These are phyloP conservation scores for Leccinum barrowsii DNA, from an alignment of 768 basidiomycete genomes.

Conservation along the genomic window DNA sequence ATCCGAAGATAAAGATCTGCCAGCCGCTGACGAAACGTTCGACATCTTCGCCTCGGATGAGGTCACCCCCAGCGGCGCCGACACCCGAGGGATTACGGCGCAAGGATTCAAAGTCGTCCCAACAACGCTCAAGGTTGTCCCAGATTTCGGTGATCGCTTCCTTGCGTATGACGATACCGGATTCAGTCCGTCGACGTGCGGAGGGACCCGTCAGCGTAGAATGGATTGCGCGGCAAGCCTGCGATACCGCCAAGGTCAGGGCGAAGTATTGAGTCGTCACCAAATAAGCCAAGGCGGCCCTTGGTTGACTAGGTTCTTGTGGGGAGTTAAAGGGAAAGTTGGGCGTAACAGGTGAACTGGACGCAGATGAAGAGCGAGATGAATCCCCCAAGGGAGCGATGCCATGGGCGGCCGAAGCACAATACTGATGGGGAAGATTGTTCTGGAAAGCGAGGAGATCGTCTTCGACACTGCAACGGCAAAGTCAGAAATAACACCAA, in stretches of 20 bases:
- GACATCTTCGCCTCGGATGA: constrained; percentile 48
- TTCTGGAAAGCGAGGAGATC: constrained; percentile 73
- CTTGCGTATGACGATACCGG: constrained; percentile 54
- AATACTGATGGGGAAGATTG: constrained; percentile 46
- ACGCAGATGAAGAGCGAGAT: constrained; percentile 33
- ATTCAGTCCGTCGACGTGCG: constrained; percentile 55
- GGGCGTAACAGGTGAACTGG: constrained; percentile 22
- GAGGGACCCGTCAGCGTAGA: constrained; percentile 72
- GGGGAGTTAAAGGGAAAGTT: constrained; percentile 23
- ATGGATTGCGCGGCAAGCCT: constrained; percentile 77
- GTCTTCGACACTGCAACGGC: constrained; percentile 55
- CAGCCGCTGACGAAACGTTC: constrained; percentile 77
- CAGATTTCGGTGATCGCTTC: constrained; percentile 74
- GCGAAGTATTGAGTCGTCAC: constrained; percentile 59
- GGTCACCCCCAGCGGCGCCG: constrained; percentile 32
- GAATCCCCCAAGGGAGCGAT: constrained; percentile 33
- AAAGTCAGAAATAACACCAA: constrained; percentile 2
- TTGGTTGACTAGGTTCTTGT: constrained; percentile 27
- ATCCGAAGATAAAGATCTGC: constrained; percentile 93
- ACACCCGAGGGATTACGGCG: constrained; percentile 43
- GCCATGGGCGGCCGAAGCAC: constrained; percentile 24
- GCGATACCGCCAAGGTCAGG: constrained; percentile 70
- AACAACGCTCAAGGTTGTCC: constrained; percentile 76
- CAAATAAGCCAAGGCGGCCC: constrained; percentile 42
- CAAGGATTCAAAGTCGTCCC: constrained; percentile 78